A percentile compares a stretch with the other conserved stretches of the same genome.
Evolutionary conservation across 202 grass and related monocot species (phyloP).

Genomic region (Panicum hallii): DNA sequence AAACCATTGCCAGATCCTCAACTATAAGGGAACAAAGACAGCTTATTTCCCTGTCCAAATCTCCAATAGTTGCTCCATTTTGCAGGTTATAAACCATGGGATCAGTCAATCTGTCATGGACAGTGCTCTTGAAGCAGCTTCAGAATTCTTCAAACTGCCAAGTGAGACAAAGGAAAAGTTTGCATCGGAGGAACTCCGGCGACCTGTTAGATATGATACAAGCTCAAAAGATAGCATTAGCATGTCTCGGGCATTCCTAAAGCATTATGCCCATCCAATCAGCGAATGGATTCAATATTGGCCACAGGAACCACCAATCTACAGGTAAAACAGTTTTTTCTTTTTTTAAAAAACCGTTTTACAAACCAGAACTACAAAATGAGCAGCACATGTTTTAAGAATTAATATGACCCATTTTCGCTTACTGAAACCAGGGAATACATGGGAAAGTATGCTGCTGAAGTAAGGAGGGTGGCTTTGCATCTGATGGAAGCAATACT

Average conservation of each 20-base stretch:
- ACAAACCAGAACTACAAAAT: neutral
- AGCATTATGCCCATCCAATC: constrained; percentile 80
- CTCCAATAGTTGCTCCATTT: neutral
- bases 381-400: neutral
- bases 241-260: constrained; percentile 61
- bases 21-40: constrained; percentile 25
- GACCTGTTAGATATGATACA: constrained; percentile 70
- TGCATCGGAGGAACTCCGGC: constrained; percentile 59
- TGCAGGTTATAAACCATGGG: constrained; percentile 83
- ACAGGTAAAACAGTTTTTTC: constrained; percentile 51
- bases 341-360: neutral
- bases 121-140: constrained; percentile 62
- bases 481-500: constrained; percentile 67
- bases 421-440: constrained; percentile 58
- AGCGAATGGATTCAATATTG: constrained; percentile 65
- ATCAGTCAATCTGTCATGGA: constrained; percentile 66
- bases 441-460: constrained; percentile 66
- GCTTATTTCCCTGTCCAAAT: neutral
- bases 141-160: constrained; percentile 68
- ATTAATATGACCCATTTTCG: neutral
- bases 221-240: constrained; percentile 53
- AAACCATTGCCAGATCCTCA: neutral
- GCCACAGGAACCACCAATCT: constrained; percentile 61
- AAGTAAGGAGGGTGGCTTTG: constrained; percentile 60
- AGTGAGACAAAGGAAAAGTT: constrained; percentile 58